These are phyloP conservation scores for Sphagnum fallax DNA, from an alignment of 228 moss, liverwort and hornwort genomes.

Conservation along the genomic window DNA sequence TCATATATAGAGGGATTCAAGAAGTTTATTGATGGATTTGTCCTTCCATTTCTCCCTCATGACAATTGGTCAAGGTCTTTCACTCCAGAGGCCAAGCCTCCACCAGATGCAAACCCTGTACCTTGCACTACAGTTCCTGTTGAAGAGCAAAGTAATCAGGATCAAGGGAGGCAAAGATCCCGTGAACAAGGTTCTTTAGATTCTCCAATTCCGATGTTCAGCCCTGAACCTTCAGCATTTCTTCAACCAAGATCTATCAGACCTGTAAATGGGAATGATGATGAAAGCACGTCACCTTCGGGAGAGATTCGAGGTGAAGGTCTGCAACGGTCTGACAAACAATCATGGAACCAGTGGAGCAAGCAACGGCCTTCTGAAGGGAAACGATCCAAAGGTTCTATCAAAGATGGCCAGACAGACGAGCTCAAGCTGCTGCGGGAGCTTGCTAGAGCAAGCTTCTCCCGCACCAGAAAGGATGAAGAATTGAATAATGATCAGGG, in stretches of 20 bases:
- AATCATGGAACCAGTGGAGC: constrained; percentile 54
- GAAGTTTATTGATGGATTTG: constrained; percentile 51
- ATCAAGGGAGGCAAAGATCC: constrained; percentile 11
- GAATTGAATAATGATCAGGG: constrained; percentile 27
- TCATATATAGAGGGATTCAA: constrained; percentile 57
- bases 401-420: constrained; percentile 41
- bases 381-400: constrained; percentile 46
- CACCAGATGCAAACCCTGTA: constrained; percentile 34
- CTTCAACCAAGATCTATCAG: constrained; percentile 39
- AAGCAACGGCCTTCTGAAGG: constrained; percentile 42
- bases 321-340: constrained; percentile 30
- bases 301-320: constrained; percentile 30
- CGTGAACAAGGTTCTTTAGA: constrained; percentile 42
- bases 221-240: constrained; percentile 46
- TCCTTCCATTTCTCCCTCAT: constrained; percentile 67
- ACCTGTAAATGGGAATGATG: constrained; percentile 41
- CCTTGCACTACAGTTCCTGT: constrained; percentile 20
- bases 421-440: constrained; percentile 80
- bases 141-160: constrained; percentile 9
- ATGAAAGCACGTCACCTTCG: constrained; percentile 36
- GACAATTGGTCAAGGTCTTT: constrained; percentile 28
- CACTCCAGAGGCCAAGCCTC: constrained; percentile 39
- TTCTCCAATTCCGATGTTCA: constrained; percentile 27
- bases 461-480: constrained; percentile 41
- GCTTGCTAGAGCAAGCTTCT: constrained; percentile 77